Conservation (phyloP, 1,284 basidiomycete genomes). For the Puccinia horiana region DNA sequence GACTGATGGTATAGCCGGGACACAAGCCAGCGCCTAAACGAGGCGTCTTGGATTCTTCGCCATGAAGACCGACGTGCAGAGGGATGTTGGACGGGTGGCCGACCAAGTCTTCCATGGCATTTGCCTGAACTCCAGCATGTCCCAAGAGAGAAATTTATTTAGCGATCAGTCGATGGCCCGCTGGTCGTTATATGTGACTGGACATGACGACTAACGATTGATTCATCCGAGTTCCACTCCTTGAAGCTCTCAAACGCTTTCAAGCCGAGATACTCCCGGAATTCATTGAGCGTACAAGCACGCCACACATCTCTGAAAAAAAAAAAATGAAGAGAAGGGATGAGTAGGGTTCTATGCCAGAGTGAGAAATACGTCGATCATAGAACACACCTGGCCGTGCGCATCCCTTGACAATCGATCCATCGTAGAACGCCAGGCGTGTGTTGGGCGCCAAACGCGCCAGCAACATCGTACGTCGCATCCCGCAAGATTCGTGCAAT, state of each 20-base stretch:
- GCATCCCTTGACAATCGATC: slow-evolving; percentile 50
- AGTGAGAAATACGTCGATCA: background rate
- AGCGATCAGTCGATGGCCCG: background rate
- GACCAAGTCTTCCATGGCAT: slow-evolving; percentile 44
- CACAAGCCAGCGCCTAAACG: slow-evolving; percentile 47
- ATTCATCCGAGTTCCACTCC: slow-evolving; percentile 46
- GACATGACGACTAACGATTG: slow-evolving; percentile 1
- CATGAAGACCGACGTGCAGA: slow-evolving; percentile 44
- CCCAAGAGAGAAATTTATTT: background rate
- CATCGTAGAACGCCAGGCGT: slow-evolving; percentile 37
- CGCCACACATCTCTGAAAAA: slow-evolving; percentile 45
- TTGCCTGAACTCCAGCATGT: slow-evolving; percentile 5
- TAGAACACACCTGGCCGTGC: slow-evolving; percentile 42
- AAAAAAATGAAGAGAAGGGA: background rate
- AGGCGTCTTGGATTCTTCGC: slow-evolving; percentile 41
- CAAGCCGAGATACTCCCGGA: slow-evolving; percentile 37
- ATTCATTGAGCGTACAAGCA: slow-evolving; percentile 44
- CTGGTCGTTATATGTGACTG: background rate
- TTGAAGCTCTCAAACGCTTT: slow-evolving; percentile 40
- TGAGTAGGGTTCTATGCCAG: background rate
- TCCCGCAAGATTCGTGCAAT: slow-evolving; percentile 41
- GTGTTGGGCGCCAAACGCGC: slow-evolving; percentile 40
- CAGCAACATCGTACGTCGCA: slow-evolving; percentile 45
- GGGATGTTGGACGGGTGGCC: slow-evolving; percentile 49
- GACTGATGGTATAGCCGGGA: slow-evolving; percentile 36